These are phyloP conservation scores for Bertia moriformis DNA, from an alignment of 2,329 filamentous ascomycete genomes.

Conservation along the genomic window DNA sequence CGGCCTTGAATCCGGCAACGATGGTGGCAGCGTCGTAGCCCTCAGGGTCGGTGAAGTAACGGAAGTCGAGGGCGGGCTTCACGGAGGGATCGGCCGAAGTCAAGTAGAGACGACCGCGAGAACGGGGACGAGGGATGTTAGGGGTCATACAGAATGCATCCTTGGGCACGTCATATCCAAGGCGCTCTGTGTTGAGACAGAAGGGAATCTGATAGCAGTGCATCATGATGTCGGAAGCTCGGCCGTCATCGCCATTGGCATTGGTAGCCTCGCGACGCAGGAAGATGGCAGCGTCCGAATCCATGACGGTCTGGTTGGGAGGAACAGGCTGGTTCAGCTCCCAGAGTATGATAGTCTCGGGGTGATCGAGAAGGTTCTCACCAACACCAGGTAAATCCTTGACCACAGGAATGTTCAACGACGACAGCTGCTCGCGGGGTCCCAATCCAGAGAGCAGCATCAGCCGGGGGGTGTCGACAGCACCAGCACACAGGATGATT, in stretches of 20 bases:
- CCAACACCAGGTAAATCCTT: conserved; percentile 43
- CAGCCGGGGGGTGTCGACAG: conserved; percentile 64
- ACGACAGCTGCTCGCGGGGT: conserved; percentile 33
- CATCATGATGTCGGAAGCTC: conserved; percentile 82
- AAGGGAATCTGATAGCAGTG: conserved; percentile 95
- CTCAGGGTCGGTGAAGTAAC: conserved; percentile 76
- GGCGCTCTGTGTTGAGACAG: conserved; percentile 66
- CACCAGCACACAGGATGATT: conserved; percentile 67
- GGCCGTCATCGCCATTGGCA: conserved; percentile 54
- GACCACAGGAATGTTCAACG: conserved; percentile 38
- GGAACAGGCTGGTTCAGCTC: conserved; percentile 70
- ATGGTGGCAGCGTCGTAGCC: conserved; percentile 74
- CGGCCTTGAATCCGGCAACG: conserved; percentile 62
- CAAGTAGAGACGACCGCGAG: conserved; percentile 63
- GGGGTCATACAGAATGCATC: conserved; percentile 89
- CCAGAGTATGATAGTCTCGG: conserved; percentile 50
- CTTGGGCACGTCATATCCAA: conserved; percentile 51
- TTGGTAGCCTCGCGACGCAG: conserved; percentile 62
- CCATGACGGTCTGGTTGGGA: conserved; percentile 73
- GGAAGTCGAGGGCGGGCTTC: conserved; percentile 76
- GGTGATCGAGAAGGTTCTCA: conserved; percentile 46
- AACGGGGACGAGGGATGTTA: conserved; percentile 73
- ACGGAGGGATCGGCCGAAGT: conserved; percentile 60
- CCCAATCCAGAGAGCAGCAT: conserved; percentile 43
- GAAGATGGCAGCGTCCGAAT: conserved; percentile 81